Conservation (phyloP, 1,139 yeast species). For the Saccharomyces hybrid region DNA sequence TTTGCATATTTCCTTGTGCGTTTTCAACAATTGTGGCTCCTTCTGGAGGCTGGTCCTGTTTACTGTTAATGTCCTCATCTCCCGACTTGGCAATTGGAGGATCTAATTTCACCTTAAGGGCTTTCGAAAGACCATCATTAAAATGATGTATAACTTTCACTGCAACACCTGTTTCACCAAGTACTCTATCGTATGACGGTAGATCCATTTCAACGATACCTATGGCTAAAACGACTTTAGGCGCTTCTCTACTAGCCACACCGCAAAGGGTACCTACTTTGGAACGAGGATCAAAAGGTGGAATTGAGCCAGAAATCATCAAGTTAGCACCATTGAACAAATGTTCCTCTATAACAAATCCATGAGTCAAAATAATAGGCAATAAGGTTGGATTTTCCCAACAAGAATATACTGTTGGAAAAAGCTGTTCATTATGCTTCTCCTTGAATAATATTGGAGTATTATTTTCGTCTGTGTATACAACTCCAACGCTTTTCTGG, state of each 20-base stretch:
- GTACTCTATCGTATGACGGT: conserved; percentile 37
- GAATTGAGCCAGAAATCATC: conserved; percentile 85
- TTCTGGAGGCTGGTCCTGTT: conserved; percentile 7
- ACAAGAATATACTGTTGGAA: conserved; percentile 66
- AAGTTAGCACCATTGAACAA: conserved; percentile 74
- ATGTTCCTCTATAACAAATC: conserved; percentile 51
- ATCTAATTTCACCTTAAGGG: conserved; percentile 41
- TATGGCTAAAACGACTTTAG: conserved; percentile 64
- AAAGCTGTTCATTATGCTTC: conserved; percentile 44
- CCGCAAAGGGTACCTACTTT: conserved; percentile 58
- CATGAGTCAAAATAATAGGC: conserved; percentile 66
- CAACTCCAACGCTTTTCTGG: conserved; percentile 45
- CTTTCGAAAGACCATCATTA: conserved; percentile 46
- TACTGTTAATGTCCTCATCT: conserved; percentile 10
- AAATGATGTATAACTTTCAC: conserved; percentile 50
- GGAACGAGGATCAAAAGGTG: conserved; percentile 54
- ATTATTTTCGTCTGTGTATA: conserved; percentile 57
- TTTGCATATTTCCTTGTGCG: conserved; percentile 14
- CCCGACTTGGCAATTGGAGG: conserved; percentile 32
- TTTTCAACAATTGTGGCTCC: conserved; percentile 4
- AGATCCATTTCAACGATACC: conserved; percentile 59
- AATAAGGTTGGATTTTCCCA: conserved; percentile 64
- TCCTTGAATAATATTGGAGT: conserved; percentile 66
- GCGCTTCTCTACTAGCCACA: conserved; percentile 53
- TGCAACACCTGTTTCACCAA: conserved; percentile 58